Percentiles rank a stretch among this genome's conserved stretches.
phyloP scores from a whole-genome alignment of 257 asterid species.

The Jacaranda copaia region DNA sequence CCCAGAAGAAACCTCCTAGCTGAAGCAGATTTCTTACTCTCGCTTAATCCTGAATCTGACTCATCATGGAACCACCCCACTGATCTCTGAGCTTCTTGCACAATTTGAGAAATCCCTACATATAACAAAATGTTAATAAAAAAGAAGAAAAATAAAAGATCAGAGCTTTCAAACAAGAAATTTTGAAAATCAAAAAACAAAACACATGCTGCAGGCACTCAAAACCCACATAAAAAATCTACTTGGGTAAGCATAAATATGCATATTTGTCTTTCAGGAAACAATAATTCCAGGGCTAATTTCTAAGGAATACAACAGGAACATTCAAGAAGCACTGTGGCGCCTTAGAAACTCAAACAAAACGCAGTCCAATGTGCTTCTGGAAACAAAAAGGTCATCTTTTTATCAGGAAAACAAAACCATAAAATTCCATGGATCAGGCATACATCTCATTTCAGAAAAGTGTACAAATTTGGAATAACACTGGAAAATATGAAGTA shows the following conservation, averaged over 20 bases:
- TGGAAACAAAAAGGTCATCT: background rate
- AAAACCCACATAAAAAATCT: constrained; percentile 1
- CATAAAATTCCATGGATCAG: background rate
- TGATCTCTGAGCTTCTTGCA: constrained; percentile 76
- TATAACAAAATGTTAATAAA: too few species aligned
- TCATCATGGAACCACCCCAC: constrained; percentile 80
- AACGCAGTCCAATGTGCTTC: constrained; percentile 13
- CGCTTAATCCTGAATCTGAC: constrained; percentile 59
- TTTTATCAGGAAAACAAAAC: background rate
- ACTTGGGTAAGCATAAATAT: background rate
- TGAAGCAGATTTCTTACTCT: constrained; percentile 39
- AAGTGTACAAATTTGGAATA: background rate
- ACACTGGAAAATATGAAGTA: background rate
- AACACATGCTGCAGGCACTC: background rate
- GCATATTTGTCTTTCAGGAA: background rate
- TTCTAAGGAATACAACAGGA: background rate
- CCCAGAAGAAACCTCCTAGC: constrained; percentile 61
- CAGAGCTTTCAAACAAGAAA: constrained; percentile 4
- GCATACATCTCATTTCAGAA: constrained; percentile 26
- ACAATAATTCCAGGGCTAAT: background rate
- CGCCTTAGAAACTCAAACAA: background rate
- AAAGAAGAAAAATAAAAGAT: background rate
- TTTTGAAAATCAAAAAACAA: background rate
- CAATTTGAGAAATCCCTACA: constrained; percentile 80
- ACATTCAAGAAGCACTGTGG: background rate